Evolutionary conservation across 192 early-diverging fungal species (phyloP).

Genomic region (Backusella tarrabulga): DNA sequence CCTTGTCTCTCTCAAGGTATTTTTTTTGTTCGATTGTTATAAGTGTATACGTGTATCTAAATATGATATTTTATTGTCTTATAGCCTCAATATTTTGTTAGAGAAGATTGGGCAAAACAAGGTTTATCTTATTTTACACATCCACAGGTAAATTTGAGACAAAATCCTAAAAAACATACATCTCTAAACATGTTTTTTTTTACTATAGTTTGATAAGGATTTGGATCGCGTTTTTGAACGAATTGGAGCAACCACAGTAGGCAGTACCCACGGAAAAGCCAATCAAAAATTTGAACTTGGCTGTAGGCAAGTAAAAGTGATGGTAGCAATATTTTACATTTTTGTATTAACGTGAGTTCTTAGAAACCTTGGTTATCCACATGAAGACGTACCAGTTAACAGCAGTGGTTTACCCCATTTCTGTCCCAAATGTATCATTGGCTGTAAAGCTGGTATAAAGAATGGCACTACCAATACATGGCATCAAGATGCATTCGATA

Average conservation of each 20-base stretch:
- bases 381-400: slow-evolving; percentile 66
- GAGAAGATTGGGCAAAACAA: slow-evolving; percentile 68
- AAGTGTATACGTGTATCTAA: slow-evolving; percentile 8
- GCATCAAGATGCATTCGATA: slow-evolving; percentile 62
- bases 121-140: slow-evolving; percentile 58
- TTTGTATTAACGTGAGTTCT: not conserved
- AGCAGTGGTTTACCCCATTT: slow-evolving; percentile 48
- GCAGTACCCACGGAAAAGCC: slow-evolving; percentile 55
- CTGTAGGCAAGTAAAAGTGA: slow-evolving; percentile 38
- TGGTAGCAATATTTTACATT: not conserved
- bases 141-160: slow-evolving; percentile 21
- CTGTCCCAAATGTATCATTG: slow-evolving; percentile 65
- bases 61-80: not conserved
- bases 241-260: slow-evolving; percentile 51
- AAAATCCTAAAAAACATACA: not conserved
- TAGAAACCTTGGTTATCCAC: slow-evolving; percentile 56
- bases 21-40: not conserved
- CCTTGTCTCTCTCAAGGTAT: slow-evolving; percentile 48
- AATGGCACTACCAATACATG: slow-evolving; percentile 67
- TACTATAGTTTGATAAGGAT: slow-evolving; percentile 37
- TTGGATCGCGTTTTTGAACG: slow-evolving; percentile 58
- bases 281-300: slow-evolving; percentile 66
- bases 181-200: not conserved
- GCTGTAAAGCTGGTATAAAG: slow-evolving; percentile 70
- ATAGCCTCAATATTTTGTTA: slow-evolving; percentile 57